Evolutionary conservation across 2,329 filamentous ascomycete genomes (phyloP).

Genomic region (Neopestalotiopsis rosae): DNA sequence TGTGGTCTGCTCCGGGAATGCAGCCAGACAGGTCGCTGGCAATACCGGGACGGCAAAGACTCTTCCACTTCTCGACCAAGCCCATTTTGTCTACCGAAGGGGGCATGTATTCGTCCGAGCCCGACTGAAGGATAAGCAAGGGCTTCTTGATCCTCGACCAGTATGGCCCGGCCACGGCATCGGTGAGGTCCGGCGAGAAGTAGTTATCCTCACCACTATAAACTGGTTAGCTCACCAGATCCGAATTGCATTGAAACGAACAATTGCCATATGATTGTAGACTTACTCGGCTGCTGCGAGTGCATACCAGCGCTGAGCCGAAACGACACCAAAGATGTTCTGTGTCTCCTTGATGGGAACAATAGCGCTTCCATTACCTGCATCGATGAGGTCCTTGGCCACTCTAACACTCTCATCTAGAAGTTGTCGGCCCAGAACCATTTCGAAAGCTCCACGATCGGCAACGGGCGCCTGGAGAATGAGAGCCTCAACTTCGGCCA

Average conservation of each 20-base stretch:
- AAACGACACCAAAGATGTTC: constrained; percentile 45
- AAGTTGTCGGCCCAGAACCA: constrained; percentile 47
- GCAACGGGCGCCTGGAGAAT: constrained; percentile 83
- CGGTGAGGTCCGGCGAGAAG: constrained; percentile 37
- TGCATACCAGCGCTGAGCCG: constrained; percentile 59
- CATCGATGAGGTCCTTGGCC: constrained; percentile 59
- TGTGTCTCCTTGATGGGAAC: constrained; percentile 56
- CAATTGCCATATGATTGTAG: constrained; percentile 16
- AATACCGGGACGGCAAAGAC: constrained; percentile 45
- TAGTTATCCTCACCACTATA: constrained; percentile 71
- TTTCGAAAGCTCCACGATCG: constrained; percentile 70
- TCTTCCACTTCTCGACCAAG: constrained; percentile 63
- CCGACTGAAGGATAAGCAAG: constrained; percentile 69
- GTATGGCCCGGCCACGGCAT: constrained; percentile 60
- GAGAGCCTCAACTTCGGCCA: constrained; percentile 70
- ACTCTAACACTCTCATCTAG: constrained; percentile 51
- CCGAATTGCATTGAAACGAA: neutral
- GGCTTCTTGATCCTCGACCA: constrained; percentile 69
- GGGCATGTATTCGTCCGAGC: constrained; percentile 70
- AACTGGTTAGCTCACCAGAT: neutral
- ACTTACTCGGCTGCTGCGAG: constrained; percentile 55
- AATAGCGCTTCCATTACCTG: constrained; percentile 59
- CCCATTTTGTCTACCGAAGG: constrained; percentile 58
- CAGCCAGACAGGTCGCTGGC: constrained; percentile 57
- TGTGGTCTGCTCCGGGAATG: constrained; percentile 59